Evolutionary conservation across 768 basidiomycete species (phyloP).

Genomic region (Leucosporidium yakuticum): DNA sequence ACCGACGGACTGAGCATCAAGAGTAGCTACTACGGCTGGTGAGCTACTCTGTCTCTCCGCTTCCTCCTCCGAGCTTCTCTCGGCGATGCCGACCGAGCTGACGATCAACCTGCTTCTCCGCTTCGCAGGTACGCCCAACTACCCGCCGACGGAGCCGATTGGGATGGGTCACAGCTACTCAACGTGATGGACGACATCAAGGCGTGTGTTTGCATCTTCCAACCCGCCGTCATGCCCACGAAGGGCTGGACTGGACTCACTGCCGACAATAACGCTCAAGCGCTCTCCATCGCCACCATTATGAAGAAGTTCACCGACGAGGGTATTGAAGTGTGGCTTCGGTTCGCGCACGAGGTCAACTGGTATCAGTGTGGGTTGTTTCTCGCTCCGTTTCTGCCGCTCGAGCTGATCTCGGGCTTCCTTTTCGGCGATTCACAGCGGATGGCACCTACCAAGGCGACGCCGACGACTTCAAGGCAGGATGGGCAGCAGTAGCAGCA

Average conservation of each 20-base stretch:
- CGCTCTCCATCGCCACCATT: slow-evolving; percentile 33
- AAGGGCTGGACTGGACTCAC: slow-evolving; percentile 33
- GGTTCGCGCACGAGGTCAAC: slow-evolving; percentile 34
- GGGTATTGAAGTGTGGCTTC: slow-evolving; percentile 40
- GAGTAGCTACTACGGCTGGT: too few relatives aligned
- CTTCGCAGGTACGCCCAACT: too few relatives aligned
- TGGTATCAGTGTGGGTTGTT: not conserved
- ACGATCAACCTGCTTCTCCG: too few relatives aligned
- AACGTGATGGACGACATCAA: too few relatives aligned
- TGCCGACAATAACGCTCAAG: slow-evolving; percentile 28
- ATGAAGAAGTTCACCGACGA: slow-evolving; percentile 40
- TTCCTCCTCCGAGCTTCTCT: too few relatives aligned
- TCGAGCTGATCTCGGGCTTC: not conserved
- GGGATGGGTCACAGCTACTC: too few relatives aligned
- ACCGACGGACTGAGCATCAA: too few relatives aligned
- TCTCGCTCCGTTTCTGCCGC: too few relatives aligned
- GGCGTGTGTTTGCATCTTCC: slow-evolving; percentile 16
- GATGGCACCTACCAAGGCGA: slow-evolving; percentile 36
- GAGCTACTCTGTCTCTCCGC: too few relatives aligned
- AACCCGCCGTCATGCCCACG: slow-evolving; percentile 34
- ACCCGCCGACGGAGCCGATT: too few relatives aligned
- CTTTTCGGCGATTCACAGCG: not conserved
- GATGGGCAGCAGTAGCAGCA: slow-evolving; percentile 36
- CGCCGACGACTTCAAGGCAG: slow-evolving; percentile 36
- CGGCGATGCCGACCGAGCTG: too few relatives aligned